These are phyloP conservation scores for Acorus calamus DNA, from an alignment of 106 monocot species.

Conservation along the genomic window DNA sequence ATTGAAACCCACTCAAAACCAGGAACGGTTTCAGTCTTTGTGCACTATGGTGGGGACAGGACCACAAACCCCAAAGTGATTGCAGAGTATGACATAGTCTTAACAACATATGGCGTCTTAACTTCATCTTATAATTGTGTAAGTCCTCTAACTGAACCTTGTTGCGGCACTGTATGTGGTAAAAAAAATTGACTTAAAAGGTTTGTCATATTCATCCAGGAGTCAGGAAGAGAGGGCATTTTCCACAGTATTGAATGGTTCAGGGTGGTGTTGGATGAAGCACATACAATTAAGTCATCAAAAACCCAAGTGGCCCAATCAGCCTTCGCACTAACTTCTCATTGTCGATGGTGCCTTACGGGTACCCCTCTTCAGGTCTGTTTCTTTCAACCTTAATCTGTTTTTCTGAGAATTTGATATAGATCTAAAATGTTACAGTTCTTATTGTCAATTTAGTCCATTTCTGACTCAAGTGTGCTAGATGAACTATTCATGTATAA, in stretches of 20 bases:
- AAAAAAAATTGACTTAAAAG: background rate
- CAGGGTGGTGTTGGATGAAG: slow-evolving; percentile 84
- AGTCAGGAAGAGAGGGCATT: slow-evolving; percentile 30
- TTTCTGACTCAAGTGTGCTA: too few species aligned
- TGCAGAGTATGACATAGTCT: slow-evolving; percentile 52
- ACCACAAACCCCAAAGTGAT: slow-evolving; percentile 42
- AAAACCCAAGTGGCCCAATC: slow-evolving; percentile 62
- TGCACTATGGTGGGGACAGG: slow-evolving; percentile 78
- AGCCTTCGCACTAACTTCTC: slow-evolving; percentile 45
- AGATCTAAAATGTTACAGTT: too few species aligned
- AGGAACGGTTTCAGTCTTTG: slow-evolving; percentile 67
- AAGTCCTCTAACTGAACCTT: slow-evolving; percentile 10
- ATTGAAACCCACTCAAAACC: slow-evolving; percentile 57
- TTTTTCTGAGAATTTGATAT: too few species aligned
- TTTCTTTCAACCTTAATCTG: background rate
- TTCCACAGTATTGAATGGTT: slow-evolving; percentile 74
- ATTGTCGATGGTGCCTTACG: slow-evolving; percentile 85
- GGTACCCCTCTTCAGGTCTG: slow-evolving; percentile 84
- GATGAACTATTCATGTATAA: too few species aligned
- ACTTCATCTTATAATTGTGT: slow-evolving; percentile 45
- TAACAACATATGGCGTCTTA: slow-evolving; percentile 84
- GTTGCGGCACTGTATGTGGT: background rate
- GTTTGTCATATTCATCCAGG: slow-evolving; percentile 7
- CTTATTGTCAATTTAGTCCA: too few species aligned
- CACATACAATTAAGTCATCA: slow-evolving; percentile 75